A percentile compares a stretch with the other conserved stretches of the same genome.
Evolutionary conservation across 2,329 filamentous ascomycete species (phyloP).

Genomic region (Clathrospora elynae): DNA sequence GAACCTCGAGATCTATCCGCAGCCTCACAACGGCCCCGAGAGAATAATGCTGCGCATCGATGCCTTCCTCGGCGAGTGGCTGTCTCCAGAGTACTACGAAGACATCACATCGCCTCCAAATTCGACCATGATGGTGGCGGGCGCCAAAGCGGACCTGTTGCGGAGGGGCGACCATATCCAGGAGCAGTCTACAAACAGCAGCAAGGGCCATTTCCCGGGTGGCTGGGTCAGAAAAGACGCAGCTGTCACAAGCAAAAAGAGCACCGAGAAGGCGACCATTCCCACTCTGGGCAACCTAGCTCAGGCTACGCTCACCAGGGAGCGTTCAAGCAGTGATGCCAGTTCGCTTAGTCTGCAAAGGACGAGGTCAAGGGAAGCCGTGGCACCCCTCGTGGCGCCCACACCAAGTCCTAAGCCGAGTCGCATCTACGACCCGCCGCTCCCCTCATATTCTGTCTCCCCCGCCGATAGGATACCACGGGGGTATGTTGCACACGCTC

Average conservation of each 20-base stretch:
- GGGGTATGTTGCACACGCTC: constrained; percentile 87
- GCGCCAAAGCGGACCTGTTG: constrained; percentile 85
- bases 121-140: constrained; percentile 83
- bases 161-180: constrained; percentile 71
- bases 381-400: constrained; percentile 20
- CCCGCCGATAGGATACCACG: constrained; percentile 79
- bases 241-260: constrained; percentile 19
- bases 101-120: constrained; percentile 86
- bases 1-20: constrained; percentile 42
- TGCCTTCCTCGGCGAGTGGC: constrained; percentile 93
- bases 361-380: constrained; percentile 36
- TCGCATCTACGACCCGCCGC: constrained; percentile 70
- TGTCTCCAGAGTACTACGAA: constrained; percentile 91
- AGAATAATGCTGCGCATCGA: constrained; percentile 72
- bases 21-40: constrained; percentile 43
- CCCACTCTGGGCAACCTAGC: constrained; percentile 45
- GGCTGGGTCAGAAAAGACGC: constrained; percentile 57
- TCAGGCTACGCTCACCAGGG: constrained; percentile 49
- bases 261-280: constrained; percentile 28
- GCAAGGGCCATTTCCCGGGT: constrained; percentile 58
- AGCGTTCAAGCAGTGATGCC: constrained; percentile 54
- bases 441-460: constrained; percentile 82
- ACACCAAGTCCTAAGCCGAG: constrained; percentile 30
- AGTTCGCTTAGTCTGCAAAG: constrained; percentile 24
- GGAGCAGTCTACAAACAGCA: constrained; percentile 48